Percentiles rank a stretch among this genome's conserved stretches.
Evolutionary conservation across 2,329 filamentous ascomycete genomes (phyloP).

Genomic region (Malbranchea cinnamomea): DNA sequence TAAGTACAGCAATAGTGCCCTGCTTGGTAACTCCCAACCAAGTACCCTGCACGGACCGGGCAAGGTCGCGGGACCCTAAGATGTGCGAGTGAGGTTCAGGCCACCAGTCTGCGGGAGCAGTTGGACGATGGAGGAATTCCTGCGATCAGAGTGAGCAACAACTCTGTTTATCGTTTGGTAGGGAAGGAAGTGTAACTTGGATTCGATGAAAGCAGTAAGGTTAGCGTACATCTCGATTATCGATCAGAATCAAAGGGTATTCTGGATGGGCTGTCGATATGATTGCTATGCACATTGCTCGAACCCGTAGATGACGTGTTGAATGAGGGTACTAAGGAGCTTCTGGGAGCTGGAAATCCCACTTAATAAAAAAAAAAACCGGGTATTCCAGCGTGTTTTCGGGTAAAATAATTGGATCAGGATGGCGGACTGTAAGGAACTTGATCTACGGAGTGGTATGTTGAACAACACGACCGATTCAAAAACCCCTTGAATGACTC

Average conservation of each 20-base stretch:
- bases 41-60: slow-evolving; percentile 44
- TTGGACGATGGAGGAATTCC: slow-evolving; percentile 49
- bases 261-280: slow-evolving; percentile 60
- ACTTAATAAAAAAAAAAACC: too few relatives aligned
- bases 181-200: not conserved
- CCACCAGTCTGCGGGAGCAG: slow-evolving; percentile 46
- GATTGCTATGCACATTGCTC: slow-evolving; percentile 61
- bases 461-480: too few relatives aligned
- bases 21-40: slow-evolving; percentile 49
- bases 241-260: slow-evolving; percentile 59
- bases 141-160: slow-evolving; percentile 15
- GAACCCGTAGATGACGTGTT: too few relatives aligned
- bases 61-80: slow-evolving; percentile 46
- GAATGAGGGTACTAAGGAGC: too few relatives aligned
- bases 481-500: too few relatives aligned
- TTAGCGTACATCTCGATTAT: slow-evolving; percentile 54
- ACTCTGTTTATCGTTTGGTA: slow-evolving; percentile 3
- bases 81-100: slow-evolving; percentile 38
- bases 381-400: too few relatives aligned
- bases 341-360: too few relatives aligned
- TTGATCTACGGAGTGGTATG: too few relatives aligned
- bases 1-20: slow-evolving; percentile 47
- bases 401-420: too few relatives aligned
- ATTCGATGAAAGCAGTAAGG: not conserved
- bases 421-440: too few relatives aligned